Conservation (phyloP, 2,329 filamentous ascomycete species). For the Ophiocordyceps sinensis region DNA sequence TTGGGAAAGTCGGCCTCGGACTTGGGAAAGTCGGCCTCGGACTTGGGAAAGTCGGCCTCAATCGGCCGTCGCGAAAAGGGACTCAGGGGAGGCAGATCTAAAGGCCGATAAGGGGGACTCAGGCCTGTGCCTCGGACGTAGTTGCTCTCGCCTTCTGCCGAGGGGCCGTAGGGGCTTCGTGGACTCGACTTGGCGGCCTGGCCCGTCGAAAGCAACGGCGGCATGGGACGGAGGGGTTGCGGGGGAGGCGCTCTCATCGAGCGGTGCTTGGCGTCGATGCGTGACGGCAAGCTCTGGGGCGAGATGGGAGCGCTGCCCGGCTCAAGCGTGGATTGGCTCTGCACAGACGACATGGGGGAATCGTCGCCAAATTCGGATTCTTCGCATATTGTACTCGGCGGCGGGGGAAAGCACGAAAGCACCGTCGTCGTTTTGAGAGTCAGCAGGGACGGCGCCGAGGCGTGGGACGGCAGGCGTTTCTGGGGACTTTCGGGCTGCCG, state of each 20-base stretch:
- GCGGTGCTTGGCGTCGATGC: slow-evolving; percentile 9
- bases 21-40: slow-evolving; percentile 19
- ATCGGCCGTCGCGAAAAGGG: slow-evolving; percentile 13
- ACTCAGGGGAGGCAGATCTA: slow-evolving; percentile 8
- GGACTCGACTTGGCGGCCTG: background rate
- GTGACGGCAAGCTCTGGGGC: slow-evolving; percentile 9
- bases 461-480: background rate
- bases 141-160: slow-evolving; percentile 1
- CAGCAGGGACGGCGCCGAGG: background rate
- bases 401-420: background rate
- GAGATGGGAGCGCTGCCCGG: background rate
- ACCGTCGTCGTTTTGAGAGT: background rate
- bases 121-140: slow-evolving; percentile 1
- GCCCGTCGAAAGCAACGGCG: background rate
- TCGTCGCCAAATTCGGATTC: background rate
- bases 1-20: slow-evolving; percentile 20
- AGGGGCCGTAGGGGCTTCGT: background rate
- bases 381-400: background rate
- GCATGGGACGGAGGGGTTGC: slow-evolving; percentile 8
- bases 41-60: slow-evolving; percentile 18
- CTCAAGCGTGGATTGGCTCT: background rate
- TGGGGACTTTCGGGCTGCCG: no score
- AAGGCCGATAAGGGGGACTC: slow-evolving; percentile 3
- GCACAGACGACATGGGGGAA: background rate
- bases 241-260: slow-evolving; percentile 5